Conservation (phyloP, 1,284 basidiomycete genomes). For the Naganishia albida region DNA sequence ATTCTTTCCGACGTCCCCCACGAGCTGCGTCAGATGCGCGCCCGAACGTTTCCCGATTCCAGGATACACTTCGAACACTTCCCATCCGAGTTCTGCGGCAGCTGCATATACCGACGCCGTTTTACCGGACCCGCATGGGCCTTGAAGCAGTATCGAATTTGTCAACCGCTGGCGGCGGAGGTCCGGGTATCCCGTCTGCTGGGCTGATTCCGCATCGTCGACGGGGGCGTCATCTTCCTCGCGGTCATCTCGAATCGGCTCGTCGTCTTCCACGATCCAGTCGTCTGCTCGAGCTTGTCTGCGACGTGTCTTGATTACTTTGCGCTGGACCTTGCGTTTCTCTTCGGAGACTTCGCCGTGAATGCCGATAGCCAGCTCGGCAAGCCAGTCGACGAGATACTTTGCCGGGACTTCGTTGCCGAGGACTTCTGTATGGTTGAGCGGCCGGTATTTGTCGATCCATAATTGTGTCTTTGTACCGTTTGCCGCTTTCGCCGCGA, state of each 20-base stretch:
- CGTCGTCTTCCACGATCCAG: conserved; percentile 54
- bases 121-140: conserved; percentile 85
- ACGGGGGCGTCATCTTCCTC: neutral
- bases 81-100: conserved; percentile 88
- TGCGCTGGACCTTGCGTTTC: conserved; percentile 43
- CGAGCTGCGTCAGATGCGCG: conserved; percentile 71
- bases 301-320: conserved; percentile 40
- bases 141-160: conserved; percentile 81
- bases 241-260: conserved; percentile 40
- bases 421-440: conserved; percentile 70
- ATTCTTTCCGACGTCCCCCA: conserved; percentile 92
- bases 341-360: conserved; percentile 30
- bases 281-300: conserved; percentile 37
- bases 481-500: conserved; percentile 3
- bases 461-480: conserved; percentile 58
- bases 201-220: conserved; percentile 34
- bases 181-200: conserved; percentile 42
- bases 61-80: conserved; percentile 96
- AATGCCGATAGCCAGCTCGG: conserved; percentile 65
- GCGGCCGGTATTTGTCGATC: conserved; percentile 76
- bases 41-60: conserved; percentile 85
- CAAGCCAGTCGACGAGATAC: conserved; percentile 81
- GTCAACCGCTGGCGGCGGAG: conserved; percentile 57
- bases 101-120: conserved; percentile 91
- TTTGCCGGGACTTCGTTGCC: conserved; percentile 74